These are phyloP conservation scores for Suillus tomentosus DNA, from an alignment of 768 basidiomycete genomes.

Conservation along the genomic window DNA sequence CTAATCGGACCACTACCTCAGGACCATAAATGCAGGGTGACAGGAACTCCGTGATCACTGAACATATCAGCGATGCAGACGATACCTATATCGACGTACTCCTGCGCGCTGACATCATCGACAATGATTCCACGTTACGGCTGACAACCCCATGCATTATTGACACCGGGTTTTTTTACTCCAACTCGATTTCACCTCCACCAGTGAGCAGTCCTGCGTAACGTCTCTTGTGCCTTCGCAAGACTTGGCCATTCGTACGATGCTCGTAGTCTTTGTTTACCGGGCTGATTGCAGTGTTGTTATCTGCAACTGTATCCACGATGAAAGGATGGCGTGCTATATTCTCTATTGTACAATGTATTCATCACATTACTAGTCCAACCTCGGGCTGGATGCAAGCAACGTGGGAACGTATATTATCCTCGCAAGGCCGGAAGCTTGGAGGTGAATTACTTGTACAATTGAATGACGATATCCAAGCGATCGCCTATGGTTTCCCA, in stretches of 20 bases:
- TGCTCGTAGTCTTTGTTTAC: not conserved
- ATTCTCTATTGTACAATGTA: not conserved
- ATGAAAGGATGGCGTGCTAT: not conserved
- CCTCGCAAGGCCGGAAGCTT: not conserved
- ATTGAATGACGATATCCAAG: not conserved
- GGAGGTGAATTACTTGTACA: not conserved
- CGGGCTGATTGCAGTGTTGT: not conserved
- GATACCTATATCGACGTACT: too few species aligned
- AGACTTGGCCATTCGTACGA: not conserved
- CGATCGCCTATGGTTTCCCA: constrained; percentile 2
- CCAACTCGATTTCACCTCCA: not conserved
- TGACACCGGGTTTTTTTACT: not conserved
- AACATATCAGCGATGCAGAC: too few species aligned
- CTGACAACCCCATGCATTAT: too few species aligned
- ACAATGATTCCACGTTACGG: too few species aligned
- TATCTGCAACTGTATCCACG: not conserved
- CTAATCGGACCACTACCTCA: too few species aligned
- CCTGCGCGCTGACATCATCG: too few species aligned
- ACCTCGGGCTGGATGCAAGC: not conserved
- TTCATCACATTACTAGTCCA: not conserved
- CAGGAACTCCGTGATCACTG: too few species aligned
- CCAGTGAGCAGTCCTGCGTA: not conserved
- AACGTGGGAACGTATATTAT: not conserved
- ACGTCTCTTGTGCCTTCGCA: not conserved
- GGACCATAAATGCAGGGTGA: too few species aligned